Conservation (phyloP, 768 basidiomycete species). For the Boletus tomentosulus region DNA sequence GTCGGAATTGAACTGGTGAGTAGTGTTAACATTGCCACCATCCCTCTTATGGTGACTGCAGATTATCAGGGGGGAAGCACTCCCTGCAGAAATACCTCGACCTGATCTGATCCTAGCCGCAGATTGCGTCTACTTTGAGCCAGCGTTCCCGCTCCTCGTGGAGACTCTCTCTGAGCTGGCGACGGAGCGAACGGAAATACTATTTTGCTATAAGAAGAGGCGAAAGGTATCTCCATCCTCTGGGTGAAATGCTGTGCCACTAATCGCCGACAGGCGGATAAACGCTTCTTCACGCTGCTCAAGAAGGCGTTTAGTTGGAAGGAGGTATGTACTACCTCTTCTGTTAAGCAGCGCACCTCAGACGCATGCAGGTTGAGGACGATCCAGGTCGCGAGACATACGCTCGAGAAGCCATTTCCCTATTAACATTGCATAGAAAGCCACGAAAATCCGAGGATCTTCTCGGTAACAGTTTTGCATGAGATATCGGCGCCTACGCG, state of each 20-base stretch:
- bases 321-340: slow-evolving; percentile 41
- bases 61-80: slow-evolving; percentile 56
- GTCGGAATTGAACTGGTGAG: slow-evolving; percentile 80
- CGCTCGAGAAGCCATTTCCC: slow-evolving; percentile 59
- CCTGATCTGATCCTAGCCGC: slow-evolving; percentile 81
- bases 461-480: not conserved
- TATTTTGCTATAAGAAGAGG: slow-evolving; percentile 93
- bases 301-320: slow-evolving; percentile 75
- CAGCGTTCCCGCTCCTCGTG: slow-evolving; percentile 84
- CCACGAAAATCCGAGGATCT: not conserved
- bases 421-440: slow-evolving; percentile 40
- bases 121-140: slow-evolving; percentile 95
- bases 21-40: slow-evolving; percentile 8
- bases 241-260: not conserved
- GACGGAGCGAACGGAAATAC: slow-evolving; percentile 54
- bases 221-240: slow-evolving; percentile 58
- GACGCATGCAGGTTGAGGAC: slow-evolving; percentile 47
- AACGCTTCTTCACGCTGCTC: slow-evolving; percentile 75
- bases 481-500: not conserved
- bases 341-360: slow-evolving; percentile 2
- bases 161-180: slow-evolving; percentile 68
- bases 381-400: slow-evolving; percentile 59
- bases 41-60: slow-evolving; percentile 2
- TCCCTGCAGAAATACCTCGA: slow-evolving; percentile 43
- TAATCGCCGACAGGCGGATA: slow-evolving; percentile 63